Evolutionary conservation across 2,329 filamentous ascomycete genomes (phyloP).

Genomic region (Cryoendolithus antarcticus): DNA sequence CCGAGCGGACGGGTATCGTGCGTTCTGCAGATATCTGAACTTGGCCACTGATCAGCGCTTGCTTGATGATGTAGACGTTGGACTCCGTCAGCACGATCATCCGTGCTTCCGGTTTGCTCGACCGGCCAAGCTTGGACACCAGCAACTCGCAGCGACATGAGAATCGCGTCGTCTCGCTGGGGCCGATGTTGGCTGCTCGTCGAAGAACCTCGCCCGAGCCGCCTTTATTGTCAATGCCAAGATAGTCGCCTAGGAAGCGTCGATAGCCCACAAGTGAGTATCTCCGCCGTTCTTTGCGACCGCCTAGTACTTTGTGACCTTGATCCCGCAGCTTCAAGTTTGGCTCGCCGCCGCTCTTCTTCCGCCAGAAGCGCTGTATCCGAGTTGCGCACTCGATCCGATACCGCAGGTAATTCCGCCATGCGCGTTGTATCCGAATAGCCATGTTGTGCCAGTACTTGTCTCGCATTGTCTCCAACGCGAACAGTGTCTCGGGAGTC

Average conservation of each 20-base stretch:
- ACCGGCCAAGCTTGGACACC: conserved; percentile 90
- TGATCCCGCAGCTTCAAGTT: conserved; percentile 80
- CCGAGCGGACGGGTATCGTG: conserved; percentile 68
- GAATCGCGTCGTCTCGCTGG: conserved; percentile 69
- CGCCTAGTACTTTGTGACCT: conserved; percentile 68
- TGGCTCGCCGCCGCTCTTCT: conserved; percentile 80
- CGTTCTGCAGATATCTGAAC: conserved; percentile 71
- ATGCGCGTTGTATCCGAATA: conserved; percentile 89
- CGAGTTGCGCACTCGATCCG: conserved; percentile 82
- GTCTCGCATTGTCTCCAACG: conserved; percentile 93
- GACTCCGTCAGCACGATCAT: conserved; percentile 63
- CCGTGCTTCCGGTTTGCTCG: conserved; percentile 81
- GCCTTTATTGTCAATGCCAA: conserved; percentile 69
- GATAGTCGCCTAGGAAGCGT: conserved; percentile 87
- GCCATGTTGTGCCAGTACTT: conserved; percentile 99
- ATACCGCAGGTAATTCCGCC: conserved; percentile 91
- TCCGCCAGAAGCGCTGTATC: conserved; percentile 91
- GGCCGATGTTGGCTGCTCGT: conserved; percentile 52
- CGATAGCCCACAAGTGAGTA: conserved; percentile 86
- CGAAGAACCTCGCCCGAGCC: conserved; percentile 75
- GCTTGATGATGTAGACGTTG: conserved; percentile 80
- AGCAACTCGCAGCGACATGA: conserved; percentile 84
- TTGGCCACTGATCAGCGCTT: conserved; percentile 70
- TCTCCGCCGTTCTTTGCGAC: conserved; percentile 79
- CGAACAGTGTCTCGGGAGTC: conserved; percentile 91